phyloP scores from a whole-genome alignment of 306 rosid species.

The Geum urbanum region DNA sequence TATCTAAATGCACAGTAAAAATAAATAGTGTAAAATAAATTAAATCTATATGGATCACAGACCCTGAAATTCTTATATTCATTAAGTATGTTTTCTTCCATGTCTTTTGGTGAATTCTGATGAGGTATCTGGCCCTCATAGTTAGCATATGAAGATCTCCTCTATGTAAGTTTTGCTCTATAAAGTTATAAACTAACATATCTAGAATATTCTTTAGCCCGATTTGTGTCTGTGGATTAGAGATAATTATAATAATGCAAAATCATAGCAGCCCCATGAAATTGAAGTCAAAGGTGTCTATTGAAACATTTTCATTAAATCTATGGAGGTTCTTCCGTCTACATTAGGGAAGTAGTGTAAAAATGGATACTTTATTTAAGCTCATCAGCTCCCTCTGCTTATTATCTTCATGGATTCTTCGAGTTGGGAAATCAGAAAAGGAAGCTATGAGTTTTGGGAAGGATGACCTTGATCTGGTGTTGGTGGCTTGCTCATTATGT shows the following conservation, averaged over 20 bases:
- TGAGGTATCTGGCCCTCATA: not conserved
- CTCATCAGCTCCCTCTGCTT: not conserved
- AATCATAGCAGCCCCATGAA: slow-evolving; percentile 2
- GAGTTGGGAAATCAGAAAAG: slow-evolving; percentile 3
- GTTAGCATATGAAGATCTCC: not conserved
- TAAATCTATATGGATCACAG: not conserved
- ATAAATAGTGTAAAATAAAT: too few species aligned
- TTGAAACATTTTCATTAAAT: not conserved
- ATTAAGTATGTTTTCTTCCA: too few species aligned
- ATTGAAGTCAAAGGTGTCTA: slow-evolving; percentile 18
- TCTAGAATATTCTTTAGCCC: not conserved
- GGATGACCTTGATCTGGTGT: slow-evolving; percentile 58
- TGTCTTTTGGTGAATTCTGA: not conserved
- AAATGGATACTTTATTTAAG: not conserved
- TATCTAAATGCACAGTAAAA: too few species aligned
- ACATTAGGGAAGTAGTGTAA: not conserved
- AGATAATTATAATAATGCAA: not conserved
- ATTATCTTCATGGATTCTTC: not conserved
- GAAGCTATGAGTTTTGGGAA: slow-evolving; percentile 44
- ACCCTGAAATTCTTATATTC: too few species aligned
- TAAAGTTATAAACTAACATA: not conserved
- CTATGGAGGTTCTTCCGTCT: not conserved
- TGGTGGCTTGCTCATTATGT: slow-evolving; percentile 70
- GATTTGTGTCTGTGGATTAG: not conserved
- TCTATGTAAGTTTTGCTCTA: not conserved